Evolutionary conservation across 2,329 filamentous ascomycete species (phyloP).

Genomic region (Fusarium odoratissimum): DNA sequence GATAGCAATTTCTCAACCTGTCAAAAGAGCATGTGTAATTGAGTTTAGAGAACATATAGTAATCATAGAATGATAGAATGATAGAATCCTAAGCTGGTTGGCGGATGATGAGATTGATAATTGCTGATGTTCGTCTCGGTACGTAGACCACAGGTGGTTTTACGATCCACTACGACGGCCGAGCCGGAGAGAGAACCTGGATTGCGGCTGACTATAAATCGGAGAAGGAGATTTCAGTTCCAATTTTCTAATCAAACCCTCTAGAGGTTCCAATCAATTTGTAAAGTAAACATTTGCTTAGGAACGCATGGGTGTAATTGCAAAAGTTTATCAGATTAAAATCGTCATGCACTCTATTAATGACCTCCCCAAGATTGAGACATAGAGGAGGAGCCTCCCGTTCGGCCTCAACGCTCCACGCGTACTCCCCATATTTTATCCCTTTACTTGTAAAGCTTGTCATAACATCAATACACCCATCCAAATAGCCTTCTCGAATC

Average conservation of each 20-base stretch:
- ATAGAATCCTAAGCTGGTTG: not conserved
- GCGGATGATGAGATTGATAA: not conserved
- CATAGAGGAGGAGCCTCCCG: not conserved
- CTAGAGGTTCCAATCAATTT: not conserved
- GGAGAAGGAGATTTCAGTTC: not conserved
- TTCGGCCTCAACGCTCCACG: slow-evolving; percentile 17
- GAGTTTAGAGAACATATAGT: not conserved
- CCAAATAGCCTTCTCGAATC: not conserved
- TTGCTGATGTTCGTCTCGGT: slow-evolving; percentile 6
- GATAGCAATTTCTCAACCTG: not conserved
- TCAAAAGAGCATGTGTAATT: not conserved
- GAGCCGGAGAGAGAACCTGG: not conserved
- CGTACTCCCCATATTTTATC: slow-evolving; percentile 31
- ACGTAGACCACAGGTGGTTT: not conserved
- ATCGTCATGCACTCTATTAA: not conserved
- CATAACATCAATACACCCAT: not conserved
- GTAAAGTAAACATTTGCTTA: not conserved
- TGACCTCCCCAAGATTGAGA: not conserved
- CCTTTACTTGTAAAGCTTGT: slow-evolving; percentile 10
- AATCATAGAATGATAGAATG: not conserved
- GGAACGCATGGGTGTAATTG: not conserved
- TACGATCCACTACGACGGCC: slow-evolving; percentile 18
- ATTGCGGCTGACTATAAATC: not conserved
- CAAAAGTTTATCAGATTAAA: not conserved
- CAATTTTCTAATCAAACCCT: not conserved